Evolutionary conservation across 495 filamentous ascomycete species (phyloP), one percentile per base, ranked within the genome.

Genomic region (Annulohypoxylon bovei): DNA sequence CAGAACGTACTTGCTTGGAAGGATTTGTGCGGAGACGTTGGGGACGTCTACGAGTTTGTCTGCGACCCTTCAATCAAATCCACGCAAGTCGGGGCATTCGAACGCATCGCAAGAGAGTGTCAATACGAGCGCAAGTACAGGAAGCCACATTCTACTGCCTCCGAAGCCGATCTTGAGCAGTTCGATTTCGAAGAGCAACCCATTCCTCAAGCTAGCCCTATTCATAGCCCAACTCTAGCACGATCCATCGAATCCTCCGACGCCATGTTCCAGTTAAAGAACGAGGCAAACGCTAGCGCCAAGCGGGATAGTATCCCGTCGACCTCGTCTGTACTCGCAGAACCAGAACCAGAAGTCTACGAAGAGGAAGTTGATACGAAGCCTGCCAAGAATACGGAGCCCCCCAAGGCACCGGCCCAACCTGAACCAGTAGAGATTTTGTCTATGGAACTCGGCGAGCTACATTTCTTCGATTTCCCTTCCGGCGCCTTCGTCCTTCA

Each of bases 81-180:
- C 5, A 85, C 88, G 12, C 91, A 93, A 67, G 91, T 94, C 8
- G 82, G 89, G 20, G 87, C 89, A 6, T 98, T 99, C 79, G 91
- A 94, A 78, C 84, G 90, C 28, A 90, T 93, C 39, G 93, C 96
- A 14, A 85, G 90, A 35, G 90, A 97, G 84, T 98, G 96, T 78
- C 95, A 99, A 77, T 99, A 94, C 90, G 95, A 99, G 84, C 87
- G 96, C 68, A 98, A 97, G 73, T 95, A 92, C 77, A 88, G 92
- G 32, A 90, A 88, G 75, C 90, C 88, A 23, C 86, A 92, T 63
- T 88, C 92, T 52, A 89, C 87, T 42, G 96, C 95, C 0, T 94
- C 92, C 0, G 91, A 94, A 49, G 81, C 88, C 71, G 94, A 98
- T 62, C 82, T 98, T 3, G 75, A 87, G 22, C 85, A 93, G 64